A percentile compares a stretch with the other conserved stretches of the same genome.
Evolutionary conservation across 352 stramenopile genomes (phyloP).

Genomic region (Pythium plurisporium): DNA sequence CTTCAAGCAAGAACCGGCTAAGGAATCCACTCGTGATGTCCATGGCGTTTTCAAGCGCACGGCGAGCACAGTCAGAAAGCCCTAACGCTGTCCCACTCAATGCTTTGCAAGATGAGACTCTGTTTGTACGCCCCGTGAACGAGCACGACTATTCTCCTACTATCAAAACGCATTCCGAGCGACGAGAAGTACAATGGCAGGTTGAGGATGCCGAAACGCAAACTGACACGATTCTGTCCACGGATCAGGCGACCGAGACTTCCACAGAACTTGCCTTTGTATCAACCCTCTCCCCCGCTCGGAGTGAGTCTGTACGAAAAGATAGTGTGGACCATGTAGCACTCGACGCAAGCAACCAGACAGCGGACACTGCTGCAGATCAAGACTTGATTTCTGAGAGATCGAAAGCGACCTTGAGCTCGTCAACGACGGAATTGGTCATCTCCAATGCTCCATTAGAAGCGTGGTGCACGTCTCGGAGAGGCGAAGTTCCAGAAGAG

Average conservation of each 20-base stretch:
- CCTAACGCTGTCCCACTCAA: neutral
- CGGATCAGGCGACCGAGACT: neutral
- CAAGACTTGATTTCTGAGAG: neutral
- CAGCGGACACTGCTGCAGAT: neutral
- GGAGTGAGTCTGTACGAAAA: neutral
- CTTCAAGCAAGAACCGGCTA: neutral
- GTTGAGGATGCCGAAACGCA: conserved; percentile 4
- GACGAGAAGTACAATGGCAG: no score
- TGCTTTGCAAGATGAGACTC: no score
- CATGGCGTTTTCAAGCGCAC: conserved; percentile 13
- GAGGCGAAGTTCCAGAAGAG: neutral
- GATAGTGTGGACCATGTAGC: neutral
- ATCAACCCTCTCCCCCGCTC: neutral
- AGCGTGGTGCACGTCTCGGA: conserved; percentile 5
- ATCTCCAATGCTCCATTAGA: neutral
- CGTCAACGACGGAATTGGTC: neutral
- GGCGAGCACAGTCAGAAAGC: neutral
- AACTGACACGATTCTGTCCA: neutral
- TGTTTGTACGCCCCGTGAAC: no score
- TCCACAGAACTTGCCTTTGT: neutral
- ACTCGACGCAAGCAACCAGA: neutral
- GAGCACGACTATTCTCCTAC: no score
- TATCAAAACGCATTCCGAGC: no score
- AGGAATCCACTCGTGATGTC: conserved; percentile 31
- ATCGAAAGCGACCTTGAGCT: neutral